Conservation (phyloP, 805 yeast genomes). For the Pichia phayaonensis region DNA sequence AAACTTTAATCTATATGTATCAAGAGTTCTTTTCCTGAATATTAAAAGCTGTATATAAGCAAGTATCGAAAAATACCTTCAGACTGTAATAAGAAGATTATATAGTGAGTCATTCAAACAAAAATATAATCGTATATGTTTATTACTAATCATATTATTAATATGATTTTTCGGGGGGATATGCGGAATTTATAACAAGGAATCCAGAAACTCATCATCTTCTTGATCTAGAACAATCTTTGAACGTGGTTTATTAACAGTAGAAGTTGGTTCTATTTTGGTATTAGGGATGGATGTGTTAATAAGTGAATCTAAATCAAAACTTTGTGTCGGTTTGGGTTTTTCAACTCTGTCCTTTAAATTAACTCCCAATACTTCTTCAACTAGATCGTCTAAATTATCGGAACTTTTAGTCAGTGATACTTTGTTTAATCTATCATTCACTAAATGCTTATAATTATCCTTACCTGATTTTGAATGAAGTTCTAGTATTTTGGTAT, state of each 20-base stretch:
- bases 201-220: constrained; percentile 12
- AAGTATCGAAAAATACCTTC: no score
- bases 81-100: no score
- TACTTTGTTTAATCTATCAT: constrained; percentile 2
- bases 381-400: constrained; percentile 10
- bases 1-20: no score
- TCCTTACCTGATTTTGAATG: constrained; percentile 10
- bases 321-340: not conserved
- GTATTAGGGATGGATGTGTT: not conserved
- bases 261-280: not conserved
- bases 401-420: not conserved
- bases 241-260: not conserved
- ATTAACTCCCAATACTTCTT: not conserved
- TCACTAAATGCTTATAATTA: constrained; percentile 10
- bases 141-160: no score
- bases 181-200: constrained; percentile 1
- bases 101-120: not conserved
- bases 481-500: constrained; percentile 10
- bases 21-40: no score
- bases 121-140: not conserved
- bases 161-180: no score
- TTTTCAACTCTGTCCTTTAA: not conserved
- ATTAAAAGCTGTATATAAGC: no score
- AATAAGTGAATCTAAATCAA: constrained; percentile 8
- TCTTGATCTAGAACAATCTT: constrained; percentile 1